These are phyloP conservation scores for Syncephalis plumigaleata DNA, from an alignment of 371 early-diverging fungal genomes.

Conservation along the genomic window DNA sequence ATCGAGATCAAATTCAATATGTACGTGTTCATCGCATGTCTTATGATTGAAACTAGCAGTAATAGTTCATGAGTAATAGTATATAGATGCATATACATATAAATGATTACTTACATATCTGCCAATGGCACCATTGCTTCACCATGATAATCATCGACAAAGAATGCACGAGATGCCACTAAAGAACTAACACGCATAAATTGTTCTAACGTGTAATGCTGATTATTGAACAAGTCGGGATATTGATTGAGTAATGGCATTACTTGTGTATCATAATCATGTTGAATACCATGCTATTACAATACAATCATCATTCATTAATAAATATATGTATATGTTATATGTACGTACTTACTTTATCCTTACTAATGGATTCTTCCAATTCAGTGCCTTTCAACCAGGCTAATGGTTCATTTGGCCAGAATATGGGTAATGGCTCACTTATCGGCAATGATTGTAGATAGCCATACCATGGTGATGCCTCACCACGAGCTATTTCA, in stretches of 20 bases:
- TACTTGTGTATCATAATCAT: slow-evolving; percentile 39
- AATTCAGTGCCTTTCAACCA: slow-evolving; percentile 45
- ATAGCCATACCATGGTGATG: slow-evolving; percentile 67
- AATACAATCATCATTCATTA: neutral
- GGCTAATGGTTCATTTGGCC: slow-evolving; percentile 28
- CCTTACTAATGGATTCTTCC: slow-evolving; percentile 18
- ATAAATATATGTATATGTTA: slow-evolving; percentile 2
- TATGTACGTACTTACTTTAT: slow-evolving; percentile 14
- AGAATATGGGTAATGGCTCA: slow-evolving; percentile 10
- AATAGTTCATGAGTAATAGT: neutral
- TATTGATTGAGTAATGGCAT: slow-evolving; percentile 31
- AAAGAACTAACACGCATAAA: slow-evolving; percentile 40
- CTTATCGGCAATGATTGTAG: slow-evolving; percentile 11
- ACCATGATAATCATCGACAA: slow-evolving; percentile 63
- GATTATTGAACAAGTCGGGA: slow-evolving; percentile 27
- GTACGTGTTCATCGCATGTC: slow-evolving; percentile 1
- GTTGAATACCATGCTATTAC: slow-evolving; percentile 29
- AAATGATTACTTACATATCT: slow-evolving; percentile 57
- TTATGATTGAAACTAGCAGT: slow-evolving; percentile 3
- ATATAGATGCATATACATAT: too few relatives aligned
- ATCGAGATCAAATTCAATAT: slow-evolving; percentile 1
- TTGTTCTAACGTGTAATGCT: slow-evolving; percentile 28
- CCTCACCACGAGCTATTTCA: slow-evolving; percentile 37
- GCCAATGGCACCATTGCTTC: slow-evolving; percentile 74
- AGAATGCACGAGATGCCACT: slow-evolving; percentile 67